Evolutionary conservation across 306 rosid species (phyloP).

Genomic region (Dicorynia guianensis): DNA sequence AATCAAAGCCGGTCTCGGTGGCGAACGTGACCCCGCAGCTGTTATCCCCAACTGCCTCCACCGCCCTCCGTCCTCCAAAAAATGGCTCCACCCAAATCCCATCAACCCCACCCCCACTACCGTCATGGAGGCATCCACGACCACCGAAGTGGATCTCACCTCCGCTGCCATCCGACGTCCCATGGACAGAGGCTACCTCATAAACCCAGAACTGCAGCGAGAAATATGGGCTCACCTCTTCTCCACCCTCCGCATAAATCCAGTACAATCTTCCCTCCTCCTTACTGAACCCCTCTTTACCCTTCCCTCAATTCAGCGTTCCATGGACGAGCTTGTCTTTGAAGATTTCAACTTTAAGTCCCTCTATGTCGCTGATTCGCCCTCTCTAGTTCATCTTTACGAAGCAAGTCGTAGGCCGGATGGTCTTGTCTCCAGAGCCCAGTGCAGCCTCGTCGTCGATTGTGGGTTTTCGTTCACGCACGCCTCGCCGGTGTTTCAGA

Average conservation of each 20-base stretch:
- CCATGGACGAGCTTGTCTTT: slow-evolving; percentile 84
- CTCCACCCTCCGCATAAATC: slow-evolving; percentile 68
- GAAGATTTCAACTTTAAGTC: slow-evolving; percentile 84
- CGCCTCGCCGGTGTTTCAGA: slow-evolving; percentile 88
- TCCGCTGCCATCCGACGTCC: slow-evolving; percentile 95
- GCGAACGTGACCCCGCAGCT: slow-evolving; percentile 75
- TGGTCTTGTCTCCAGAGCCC: slow-evolving; percentile 71
- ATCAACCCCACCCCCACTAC: slow-evolving; percentile 29
- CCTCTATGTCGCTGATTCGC: slow-evolving; percentile 73
- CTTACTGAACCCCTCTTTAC: slow-evolving; percentile 88
- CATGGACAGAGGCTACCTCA: slow-evolving; percentile 86
- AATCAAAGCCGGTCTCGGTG: slow-evolving; percentile 83
- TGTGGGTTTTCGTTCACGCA: slow-evolving; percentile 94
- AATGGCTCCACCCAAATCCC: slow-evolving; percentile 82
- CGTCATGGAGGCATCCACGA: slow-evolving; percentile 31
- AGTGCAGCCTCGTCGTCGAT: slow-evolving; percentile 90
- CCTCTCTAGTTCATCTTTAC: slow-evolving; percentile 81
- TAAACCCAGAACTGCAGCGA: slow-evolving; percentile 90
- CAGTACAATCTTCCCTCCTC: slow-evolving; percentile 75
- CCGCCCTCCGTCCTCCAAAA: slow-evolving; percentile 75
- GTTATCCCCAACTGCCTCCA: slow-evolving; percentile 81
- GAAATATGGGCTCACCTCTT: slow-evolving; percentile 94
- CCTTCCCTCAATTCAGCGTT: slow-evolving; percentile 82
- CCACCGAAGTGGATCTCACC: slow-evolving; percentile 71
- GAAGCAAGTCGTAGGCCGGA: slow-evolving; percentile 76